phyloP scores from a whole-genome alignment of 345 rosid species.

The Brassica juncea region DNA sequence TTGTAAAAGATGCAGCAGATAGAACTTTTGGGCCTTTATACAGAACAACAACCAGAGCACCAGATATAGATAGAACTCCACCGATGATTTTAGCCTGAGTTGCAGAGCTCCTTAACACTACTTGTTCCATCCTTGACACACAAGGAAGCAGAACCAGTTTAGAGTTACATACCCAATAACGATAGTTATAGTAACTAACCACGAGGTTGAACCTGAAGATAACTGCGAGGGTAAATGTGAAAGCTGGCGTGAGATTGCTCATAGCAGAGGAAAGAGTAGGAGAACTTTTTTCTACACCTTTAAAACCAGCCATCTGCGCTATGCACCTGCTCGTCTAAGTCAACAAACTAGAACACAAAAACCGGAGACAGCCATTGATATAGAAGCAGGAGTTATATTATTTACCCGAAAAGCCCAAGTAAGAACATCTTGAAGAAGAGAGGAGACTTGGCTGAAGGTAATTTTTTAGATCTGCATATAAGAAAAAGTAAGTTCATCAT shows the following conservation, averaged over 20 bases:
- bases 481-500: not conserved
- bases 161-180: not conserved
- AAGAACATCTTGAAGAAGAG: slow-evolving; percentile 36
- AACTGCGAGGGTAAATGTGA: slow-evolving; percentile 35
- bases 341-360: slow-evolving; percentile 10
- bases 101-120: slow-evolving; percentile 33
- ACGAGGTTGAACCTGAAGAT: slow-evolving; percentile 34
- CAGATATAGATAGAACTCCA: slow-evolving; percentile 34
- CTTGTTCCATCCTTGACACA: slow-evolving; percentile 27
- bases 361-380: not conserved
- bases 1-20: not conserved
- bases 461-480: slow-evolving; percentile 29
- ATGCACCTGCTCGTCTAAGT: slow-evolving; percentile 27
- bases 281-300: slow-evolving; percentile 38
- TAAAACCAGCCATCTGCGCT: slow-evolving; percentile 15
- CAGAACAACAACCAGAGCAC: slow-evolving; percentile 36
- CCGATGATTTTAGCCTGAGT: slow-evolving; percentile 40
- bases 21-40: slow-evolving; percentile 33
- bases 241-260: slow-evolving; percentile 38
- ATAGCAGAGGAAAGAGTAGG: slow-evolving; percentile 40
- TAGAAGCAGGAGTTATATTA: not conserved
- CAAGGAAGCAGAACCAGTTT: not conserved
- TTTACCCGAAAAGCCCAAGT: slow-evolving; percentile 34
- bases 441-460: slow-evolving; percentile 28
- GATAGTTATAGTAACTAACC: not conserved